These are phyloP conservation scores for Exsudoporus frostii DNA, from an alignment of 768 basidiomycete species.

Conservation along the genomic window DNA sequence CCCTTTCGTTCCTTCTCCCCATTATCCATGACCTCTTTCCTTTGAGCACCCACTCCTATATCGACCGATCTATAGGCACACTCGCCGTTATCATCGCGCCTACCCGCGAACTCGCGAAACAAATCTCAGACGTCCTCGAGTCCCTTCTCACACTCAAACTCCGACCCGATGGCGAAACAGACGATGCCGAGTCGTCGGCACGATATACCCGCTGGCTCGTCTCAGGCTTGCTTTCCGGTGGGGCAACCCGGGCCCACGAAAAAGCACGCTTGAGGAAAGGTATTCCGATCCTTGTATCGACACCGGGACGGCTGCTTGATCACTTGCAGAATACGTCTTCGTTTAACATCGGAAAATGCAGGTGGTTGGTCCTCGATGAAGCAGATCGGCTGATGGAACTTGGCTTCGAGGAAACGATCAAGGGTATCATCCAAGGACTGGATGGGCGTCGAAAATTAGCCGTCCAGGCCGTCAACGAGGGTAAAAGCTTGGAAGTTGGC, in stretches of 20 bases:
- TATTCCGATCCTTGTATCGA: slow-evolving; percentile 90
- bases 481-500: slow-evolving; percentile 68
- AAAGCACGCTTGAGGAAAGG: slow-evolving; percentile 95
- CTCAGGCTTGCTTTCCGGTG: slow-evolving; percentile 89
- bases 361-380: slow-evolving; percentile 96
- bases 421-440: slow-evolving; percentile 81
- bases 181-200: slow-evolving; percentile 41
- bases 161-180: slow-evolving; percentile 52
- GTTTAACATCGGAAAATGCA: slow-evolving; percentile 89
- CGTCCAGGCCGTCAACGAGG: slow-evolving; percentile 59
- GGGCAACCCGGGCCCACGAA: slow-evolving; percentile 92
- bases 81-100: slow-evolving; percentile 93
- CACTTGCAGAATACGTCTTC: slow-evolving; percentile 94
- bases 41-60: slow-evolving; percentile 84
- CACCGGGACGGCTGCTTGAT: slow-evolving; percentile 92
- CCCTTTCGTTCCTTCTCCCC: slow-evolving; percentile 87
- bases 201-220: slow-evolving; percentile 88
- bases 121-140: slow-evolving; percentile 95
- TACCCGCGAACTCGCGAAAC: slow-evolving; percentile 93
- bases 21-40: slow-evolving; percentile 94
- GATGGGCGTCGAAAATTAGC: slow-evolving; percentile 82
- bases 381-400: slow-evolving; percentile 97
- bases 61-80: slow-evolving; percentile 93
- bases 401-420: slow-evolving; percentile 95
- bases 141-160: slow-evolving; percentile 73